These are phyloP conservation scores for Tolypocladium cylindrosporum DNA, from an alignment of 2,329 filamentous ascomycete genomes.

Conservation along the genomic window DNA sequence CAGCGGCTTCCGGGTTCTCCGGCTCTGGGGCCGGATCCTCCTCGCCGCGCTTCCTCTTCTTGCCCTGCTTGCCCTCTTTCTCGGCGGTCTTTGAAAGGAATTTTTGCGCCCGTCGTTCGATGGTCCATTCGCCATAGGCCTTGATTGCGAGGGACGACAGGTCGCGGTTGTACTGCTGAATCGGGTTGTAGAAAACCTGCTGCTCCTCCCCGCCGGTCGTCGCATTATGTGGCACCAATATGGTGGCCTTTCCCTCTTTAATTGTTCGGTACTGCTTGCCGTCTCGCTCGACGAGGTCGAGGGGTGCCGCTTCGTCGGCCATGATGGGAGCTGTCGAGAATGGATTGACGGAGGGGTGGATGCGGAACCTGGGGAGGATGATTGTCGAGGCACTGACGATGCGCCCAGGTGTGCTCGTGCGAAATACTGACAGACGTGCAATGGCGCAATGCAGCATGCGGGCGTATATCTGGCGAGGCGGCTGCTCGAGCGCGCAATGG, in stretches of 20 bases:
- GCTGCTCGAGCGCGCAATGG: not conserved
- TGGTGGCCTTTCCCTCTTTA: slow-evolving; percentile 46
- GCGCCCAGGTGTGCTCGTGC: slow-evolving; percentile 3
- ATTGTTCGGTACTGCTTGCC: slow-evolving; percentile 42
- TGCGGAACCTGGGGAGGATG: not conserved
- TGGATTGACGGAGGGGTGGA: not conserved
- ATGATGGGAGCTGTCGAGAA: slow-evolving; percentile 5
- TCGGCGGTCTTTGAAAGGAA: slow-evolving; percentile 27
- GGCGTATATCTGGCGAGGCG: not conserved
- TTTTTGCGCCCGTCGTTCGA: slow-evolving; percentile 34
- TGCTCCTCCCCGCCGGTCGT: slow-evolving; percentile 51
- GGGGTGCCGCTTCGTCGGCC: slow-evolving; percentile 6
- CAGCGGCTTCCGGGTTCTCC: not conserved
- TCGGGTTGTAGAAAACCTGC: slow-evolving; percentile 97
- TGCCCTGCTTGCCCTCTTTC: slow-evolving; percentile 26
- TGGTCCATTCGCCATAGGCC: slow-evolving; percentile 64
- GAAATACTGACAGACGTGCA: slow-evolving; percentile 9
- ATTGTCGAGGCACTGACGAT: not conserved
- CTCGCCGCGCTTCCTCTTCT: slow-evolving; percentile 37
- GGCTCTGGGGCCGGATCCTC: slow-evolving; percentile 6
- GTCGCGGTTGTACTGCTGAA: slow-evolving; percentile 97
- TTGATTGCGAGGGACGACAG: slow-evolving; percentile 87
- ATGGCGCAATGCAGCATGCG: slow-evolving; percentile 9
- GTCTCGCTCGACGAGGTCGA: slow-evolving; percentile 20
- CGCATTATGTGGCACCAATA: slow-evolving; percentile 39